Evolutionary conservation across 2,329 filamentous ascomycete genomes (phyloP).

Genomic region (Neonectria faginata): DNA sequence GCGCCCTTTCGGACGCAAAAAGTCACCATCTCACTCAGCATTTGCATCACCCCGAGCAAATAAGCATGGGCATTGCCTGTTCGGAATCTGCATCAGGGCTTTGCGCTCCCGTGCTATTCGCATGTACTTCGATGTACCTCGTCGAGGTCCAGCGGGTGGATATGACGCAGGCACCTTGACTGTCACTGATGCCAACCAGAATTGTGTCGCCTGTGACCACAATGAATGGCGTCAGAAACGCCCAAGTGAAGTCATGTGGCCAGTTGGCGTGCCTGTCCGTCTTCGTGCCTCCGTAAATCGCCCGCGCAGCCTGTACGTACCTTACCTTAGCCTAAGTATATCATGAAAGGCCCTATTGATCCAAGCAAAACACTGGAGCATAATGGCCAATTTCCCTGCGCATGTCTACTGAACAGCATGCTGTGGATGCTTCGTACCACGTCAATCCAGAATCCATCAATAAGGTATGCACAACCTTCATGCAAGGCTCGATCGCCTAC

Average conservation of each 20-base stretch:
- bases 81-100: slow-evolving; percentile 2
- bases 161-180: slow-evolving; percentile 26
- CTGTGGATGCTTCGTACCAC: not conserved
- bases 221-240: slow-evolving; percentile 44
- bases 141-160: slow-evolving; percentile 3
- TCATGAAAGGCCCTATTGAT: not conserved
- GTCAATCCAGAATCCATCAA: not conserved
- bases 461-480: not conserved
- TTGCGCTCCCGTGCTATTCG: slow-evolving; percentile 5
- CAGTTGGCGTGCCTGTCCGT: slow-evolving; percentile 27
- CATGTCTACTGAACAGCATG: slow-evolving; percentile 1
- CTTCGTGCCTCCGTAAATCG: slow-evolving; percentile 13
- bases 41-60: slow-evolving; percentile 21
- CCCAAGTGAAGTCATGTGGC: slow-evolving; percentile 45
- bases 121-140: slow-evolving; percentile 29
- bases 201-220: slow-evolving; percentile 40
- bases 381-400: slow-evolving; percentile 22
- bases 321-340: not conserved
- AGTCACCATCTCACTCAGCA: slow-evolving; percentile 31
- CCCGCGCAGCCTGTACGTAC: not conserved
- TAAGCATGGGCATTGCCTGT: slow-evolving; percentile 8
- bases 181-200: slow-evolving; percentile 28
- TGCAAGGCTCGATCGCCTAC: slow-evolving; percentile 3
- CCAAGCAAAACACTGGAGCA: slow-evolving; percentile 6
- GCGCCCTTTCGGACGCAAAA: slow-evolving; percentile 9